phyloP scores from a whole-genome alignment of 208 protist genomes.

The Kentomonas sorsogonicus region DNA sequence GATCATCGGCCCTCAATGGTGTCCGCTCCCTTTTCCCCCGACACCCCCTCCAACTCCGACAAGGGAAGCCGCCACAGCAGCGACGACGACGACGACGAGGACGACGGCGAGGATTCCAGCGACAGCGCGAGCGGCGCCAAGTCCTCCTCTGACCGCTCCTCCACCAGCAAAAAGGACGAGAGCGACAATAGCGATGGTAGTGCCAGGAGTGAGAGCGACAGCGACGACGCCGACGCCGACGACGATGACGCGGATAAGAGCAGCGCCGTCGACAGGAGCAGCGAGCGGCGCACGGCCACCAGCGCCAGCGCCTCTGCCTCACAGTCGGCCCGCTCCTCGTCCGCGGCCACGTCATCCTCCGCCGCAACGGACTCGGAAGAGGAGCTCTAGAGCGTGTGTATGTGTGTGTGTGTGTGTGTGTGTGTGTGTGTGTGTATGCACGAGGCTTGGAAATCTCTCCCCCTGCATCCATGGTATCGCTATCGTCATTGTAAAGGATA shows the following conservation, averaged over 20 bases:
- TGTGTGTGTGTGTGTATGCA: background rate
- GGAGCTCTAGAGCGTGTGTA: background rate
- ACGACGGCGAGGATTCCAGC: background rate
- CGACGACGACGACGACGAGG: background rate
- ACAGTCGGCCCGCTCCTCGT: background rate
- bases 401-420: background rate
- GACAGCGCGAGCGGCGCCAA: background rate
- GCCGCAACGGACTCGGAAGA: background rate
- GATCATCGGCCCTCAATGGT: too few relatives aligned
- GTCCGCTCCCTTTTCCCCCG: too few relatives aligned
- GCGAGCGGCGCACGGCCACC: background rate
- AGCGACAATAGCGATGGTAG: too few relatives aligned
- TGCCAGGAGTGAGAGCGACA: constrained; percentile 1
- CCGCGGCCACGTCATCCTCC: background rate
- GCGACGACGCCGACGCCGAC: too few relatives aligned
- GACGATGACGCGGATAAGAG: background rate
- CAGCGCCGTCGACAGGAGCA: background rate
- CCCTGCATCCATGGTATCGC: too few relatives aligned
- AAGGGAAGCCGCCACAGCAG: background rate
- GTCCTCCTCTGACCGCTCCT: background rate
- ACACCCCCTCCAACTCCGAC: too few relatives aligned
- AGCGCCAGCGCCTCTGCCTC: background rate
- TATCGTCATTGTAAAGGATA: too few relatives aligned
- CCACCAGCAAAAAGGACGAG: too few relatives aligned
- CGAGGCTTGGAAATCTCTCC: background rate